Conservation (phyloP, 1,139 yeast species). For the Nakaseomyces nivariensis region DNA sequence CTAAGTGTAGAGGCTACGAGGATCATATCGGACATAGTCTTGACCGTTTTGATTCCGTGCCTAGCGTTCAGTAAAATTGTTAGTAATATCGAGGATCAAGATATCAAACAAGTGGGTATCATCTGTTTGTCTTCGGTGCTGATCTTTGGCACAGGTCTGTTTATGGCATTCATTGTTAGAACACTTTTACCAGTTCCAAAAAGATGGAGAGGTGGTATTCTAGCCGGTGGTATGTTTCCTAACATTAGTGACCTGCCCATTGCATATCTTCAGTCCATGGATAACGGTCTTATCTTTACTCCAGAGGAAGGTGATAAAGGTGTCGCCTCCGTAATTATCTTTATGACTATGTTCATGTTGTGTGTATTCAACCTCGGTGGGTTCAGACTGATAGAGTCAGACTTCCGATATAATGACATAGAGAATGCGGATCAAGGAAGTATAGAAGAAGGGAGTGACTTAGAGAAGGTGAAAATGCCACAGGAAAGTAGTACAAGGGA, state of each 20-base stretch:
- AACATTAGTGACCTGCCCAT: constrained; percentile 83
- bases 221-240: constrained; percentile 70
- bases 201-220: constrained; percentile 73
- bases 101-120: constrained; percentile 70
- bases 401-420: constrained; percentile 37
- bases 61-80: constrained; percentile 74
- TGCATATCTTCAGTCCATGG: constrained; percentile 78
- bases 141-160: constrained; percentile 26
- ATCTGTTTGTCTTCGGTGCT: constrained; percentile 39
- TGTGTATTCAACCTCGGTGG: constrained; percentile 74
- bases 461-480: not conserved
- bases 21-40: constrained; percentile 60
- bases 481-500: not conserved
- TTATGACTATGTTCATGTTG: constrained; percentile 59
- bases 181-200: constrained; percentile 46
- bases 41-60: constrained; percentile 67
- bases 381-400: constrained; percentile 58
- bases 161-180: constrained; percentile 25
- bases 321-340: constrained; percentile 77
- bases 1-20: constrained; percentile 70
- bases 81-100: constrained; percentile 56
- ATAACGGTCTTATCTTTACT: constrained; percentile 53
- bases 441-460: constrained; percentile 8
- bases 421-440: constrained; percentile 16
- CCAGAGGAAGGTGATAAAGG: constrained; percentile 60